Conservation (phyloP, 768 basidiomycete species). For the Podaxis sp. region DNA sequence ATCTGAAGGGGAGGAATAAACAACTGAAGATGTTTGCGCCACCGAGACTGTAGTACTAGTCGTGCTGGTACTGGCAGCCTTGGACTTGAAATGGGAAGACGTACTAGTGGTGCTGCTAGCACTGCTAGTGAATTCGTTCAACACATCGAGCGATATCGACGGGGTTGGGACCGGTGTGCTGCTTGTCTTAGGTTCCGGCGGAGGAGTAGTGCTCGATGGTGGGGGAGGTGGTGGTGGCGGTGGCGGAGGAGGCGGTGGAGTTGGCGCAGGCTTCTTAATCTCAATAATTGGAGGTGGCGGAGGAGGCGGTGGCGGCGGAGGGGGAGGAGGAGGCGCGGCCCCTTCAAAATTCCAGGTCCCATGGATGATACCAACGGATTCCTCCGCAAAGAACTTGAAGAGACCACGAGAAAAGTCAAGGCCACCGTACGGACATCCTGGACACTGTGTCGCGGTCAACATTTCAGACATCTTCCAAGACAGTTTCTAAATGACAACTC, state of each 20-base stretch:
- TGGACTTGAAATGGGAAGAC: neutral
- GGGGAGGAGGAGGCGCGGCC: slow-evolving; percentile 23
- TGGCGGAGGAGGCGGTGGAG: slow-evolving; percentile 15
- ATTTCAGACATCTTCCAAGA: neutral
- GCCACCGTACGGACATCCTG: slow-evolving; percentile 57
- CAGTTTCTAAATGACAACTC: slow-evolving; percentile 17
- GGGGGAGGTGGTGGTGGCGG: slow-evolving; percentile 8
- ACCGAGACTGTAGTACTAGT: neutral
- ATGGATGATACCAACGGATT: slow-evolving; percentile 44
- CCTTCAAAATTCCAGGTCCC: slow-evolving; percentile 46
- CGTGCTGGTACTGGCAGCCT: neutral
- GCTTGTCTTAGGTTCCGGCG: slow-evolving; percentile 8
- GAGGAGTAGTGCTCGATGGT: neutral
- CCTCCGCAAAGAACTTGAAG: slow-evolving; percentile 50
- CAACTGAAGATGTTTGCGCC: neutral
- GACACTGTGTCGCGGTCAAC: slow-evolving; percentile 44
- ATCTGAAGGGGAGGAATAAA: neutral
- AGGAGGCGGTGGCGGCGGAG: slow-evolving; percentile 13
- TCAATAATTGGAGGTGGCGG: slow-evolving; percentile 15
- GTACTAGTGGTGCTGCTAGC: neutral
- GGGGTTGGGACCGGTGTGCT: slow-evolving; percentile 1
- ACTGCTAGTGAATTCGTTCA: neutral
- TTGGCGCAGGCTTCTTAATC: slow-evolving; percentile 16
- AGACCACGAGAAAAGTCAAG: slow-evolving; percentile 62
- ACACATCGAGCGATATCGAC: neutral